Evolutionary conservation across 305 asterid species (phyloP), one percentile per base, ranked within the genome.

Genomic region (Withania somnifera): DNA sequence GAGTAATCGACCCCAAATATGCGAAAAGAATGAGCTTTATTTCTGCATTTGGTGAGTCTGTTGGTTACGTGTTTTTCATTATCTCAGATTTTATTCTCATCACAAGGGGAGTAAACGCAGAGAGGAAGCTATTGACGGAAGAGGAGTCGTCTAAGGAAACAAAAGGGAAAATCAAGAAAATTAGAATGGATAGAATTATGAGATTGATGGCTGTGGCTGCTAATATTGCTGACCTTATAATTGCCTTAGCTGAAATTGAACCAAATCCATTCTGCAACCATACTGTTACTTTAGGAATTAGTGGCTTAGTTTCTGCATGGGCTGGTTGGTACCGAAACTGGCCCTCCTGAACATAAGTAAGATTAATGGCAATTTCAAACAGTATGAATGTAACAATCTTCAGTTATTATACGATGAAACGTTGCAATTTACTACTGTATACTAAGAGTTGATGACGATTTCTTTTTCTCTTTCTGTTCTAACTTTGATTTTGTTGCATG

Each of bases 271-370:
- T 95, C 32, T 95, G 98, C 69, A 85, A 86, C 88, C 98, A 95
- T 78, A 88, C 93, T 13, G 88, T 95, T 51, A 94, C 97, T n/a
- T 89, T 94, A 2, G 98, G 98, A 32, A 92, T 94, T 53, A 91
- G 98, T 80, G 99, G 99, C 0, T 81, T 95, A 88, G 97, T 95
- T 68, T 95, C 99, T 50, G 97, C 99, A 42, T 94, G 99, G 99
- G 97, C 99, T 84, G 99, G 99, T 36, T 95, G 98, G 99, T 95
- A 95, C 50, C 86, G 99, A 68, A 95, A 95, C 68, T 95, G 99
- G 99, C 98, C 99, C 0, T 88, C 90, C 0, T 90, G 28, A 82
- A 24, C 52, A 26, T 11, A 13, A 30, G 0, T 52, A 28, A 19
- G 56, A 58, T 19, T 81, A 30, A 3, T 32, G 22, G 17, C 14